A percentile compares a stretch with the other conserved stretches of the same genome.
phyloP scores from a whole-genome alignment of 148 eudicot genomes.

The Vaccinium vitisidaea region DNA sequence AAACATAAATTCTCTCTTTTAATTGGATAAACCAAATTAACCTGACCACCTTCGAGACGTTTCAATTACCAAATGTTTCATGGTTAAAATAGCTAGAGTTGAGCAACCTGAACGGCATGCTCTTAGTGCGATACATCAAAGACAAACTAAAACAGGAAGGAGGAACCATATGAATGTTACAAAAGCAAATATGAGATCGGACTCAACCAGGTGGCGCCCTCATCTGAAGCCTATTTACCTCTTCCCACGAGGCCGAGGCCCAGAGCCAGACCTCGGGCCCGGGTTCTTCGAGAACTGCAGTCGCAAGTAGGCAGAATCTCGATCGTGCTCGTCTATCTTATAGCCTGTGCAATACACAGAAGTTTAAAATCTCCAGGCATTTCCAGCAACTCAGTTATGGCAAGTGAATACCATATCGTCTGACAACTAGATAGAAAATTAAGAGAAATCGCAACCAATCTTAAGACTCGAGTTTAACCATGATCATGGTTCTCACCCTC shows the following conservation, averaged over 20 bases:
- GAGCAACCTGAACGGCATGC: not conserved
- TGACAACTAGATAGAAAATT: not conserved
- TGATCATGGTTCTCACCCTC: not conserved
- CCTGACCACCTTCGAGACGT: not conserved
- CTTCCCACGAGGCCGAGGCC: slow-evolving; percentile 46
- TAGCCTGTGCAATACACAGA: slow-evolving; percentile 43
- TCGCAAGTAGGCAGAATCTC: slow-evolving; percentile 52
- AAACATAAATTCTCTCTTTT: not conserved
- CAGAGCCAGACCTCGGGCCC: slow-evolving; percentile 60
- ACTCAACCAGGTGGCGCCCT: slow-evolving; percentile 5
- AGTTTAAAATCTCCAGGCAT: slow-evolving; percentile 18
- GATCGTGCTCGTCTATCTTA: slow-evolving; percentile 70
- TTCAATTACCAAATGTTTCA: not conserved
- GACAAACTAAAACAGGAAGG: slow-evolving; percentile 5
- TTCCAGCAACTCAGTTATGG: not conserved
- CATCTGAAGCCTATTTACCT: slow-evolving; percentile 29
- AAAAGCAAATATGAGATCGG: not conserved
- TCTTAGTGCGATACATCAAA: not conserved
- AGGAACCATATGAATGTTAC: not conserved
- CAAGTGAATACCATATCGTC: not conserved
- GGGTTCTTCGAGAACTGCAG: slow-evolving; percentile 71
- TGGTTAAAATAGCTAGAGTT: not conserved
- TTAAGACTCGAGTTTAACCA: not conserved
- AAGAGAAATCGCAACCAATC: not conserved
- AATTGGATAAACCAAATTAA: not conserved